Conservation (phyloP, 805 yeast genomes). For the Candida xyloterini region DNA sequence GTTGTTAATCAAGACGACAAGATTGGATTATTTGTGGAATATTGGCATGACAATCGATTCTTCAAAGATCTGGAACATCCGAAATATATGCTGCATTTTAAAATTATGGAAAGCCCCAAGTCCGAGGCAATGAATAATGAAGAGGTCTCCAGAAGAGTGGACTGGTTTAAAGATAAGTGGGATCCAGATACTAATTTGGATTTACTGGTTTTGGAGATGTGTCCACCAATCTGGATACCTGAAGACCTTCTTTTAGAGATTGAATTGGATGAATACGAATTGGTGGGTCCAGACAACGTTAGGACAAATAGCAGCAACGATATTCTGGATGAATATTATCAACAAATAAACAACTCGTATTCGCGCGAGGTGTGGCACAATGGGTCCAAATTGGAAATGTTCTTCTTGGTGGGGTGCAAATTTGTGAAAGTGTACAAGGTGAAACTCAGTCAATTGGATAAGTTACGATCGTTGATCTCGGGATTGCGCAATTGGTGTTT, state of each 20-base stretch:
- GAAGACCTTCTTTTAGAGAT: conserved; percentile 27
- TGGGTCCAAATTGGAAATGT: conserved; percentile 10
- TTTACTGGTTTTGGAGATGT: conserved; percentile 28
- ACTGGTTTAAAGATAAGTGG: conserved; percentile 32
- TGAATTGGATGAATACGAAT: conserved; percentile 24
- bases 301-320: conserved; percentile 17
- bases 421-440: conserved; percentile 29
- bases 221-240: conserved; percentile 35
- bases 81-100: conserved; percentile 31
- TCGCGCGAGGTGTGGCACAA: neutral
- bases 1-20: conserved; percentile 28
- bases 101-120: conserved; percentile 27
- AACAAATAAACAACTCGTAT: conserved; percentile 14
- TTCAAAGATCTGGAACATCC: conserved; percentile 23
- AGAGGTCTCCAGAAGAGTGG: conserved; percentile 11
- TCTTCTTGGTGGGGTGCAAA: conserved; percentile 28
- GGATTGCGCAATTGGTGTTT: conserved; percentile 30
- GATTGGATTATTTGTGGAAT: conserved; percentile 33
- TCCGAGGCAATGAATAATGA: conserved; percentile 20
- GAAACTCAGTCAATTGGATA: conserved; percentile 22
- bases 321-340: conserved; percentile 21
- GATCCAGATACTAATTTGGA: conserved; percentile 19
- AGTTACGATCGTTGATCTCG: conserved; percentile 18
- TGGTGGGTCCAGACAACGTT: conserved; percentile 25
- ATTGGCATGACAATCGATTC: conserved; percentile 33